Percentiles rank a stretch among this genome's conserved stretches.
These are phyloP conservation scores for Eremothecium gossypii DNA, from an alignment of 1,139 yeast genomes.

Conservation along the genomic window DNA sequence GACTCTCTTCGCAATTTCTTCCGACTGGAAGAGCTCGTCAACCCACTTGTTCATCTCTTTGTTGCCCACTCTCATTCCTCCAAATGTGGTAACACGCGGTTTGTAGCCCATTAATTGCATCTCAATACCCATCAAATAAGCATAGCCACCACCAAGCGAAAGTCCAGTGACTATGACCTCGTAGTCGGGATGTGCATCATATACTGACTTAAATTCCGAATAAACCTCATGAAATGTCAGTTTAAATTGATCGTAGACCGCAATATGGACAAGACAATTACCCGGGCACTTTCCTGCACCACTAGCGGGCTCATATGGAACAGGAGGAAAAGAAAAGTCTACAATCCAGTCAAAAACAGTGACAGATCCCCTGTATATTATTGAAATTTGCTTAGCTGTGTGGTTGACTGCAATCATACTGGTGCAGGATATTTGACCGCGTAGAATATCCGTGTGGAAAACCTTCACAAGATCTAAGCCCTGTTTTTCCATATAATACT, in stretches of 20 bases:
- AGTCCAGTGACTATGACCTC: conserved; percentile 46
- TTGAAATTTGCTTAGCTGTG: conserved; percentile 29
- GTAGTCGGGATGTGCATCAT: conserved; percentile 30
- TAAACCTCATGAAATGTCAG: conserved; percentile 30
- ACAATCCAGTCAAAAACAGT: conserved; percentile 41
- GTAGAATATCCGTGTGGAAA: neutral
- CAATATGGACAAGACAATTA: conserved; percentile 46
- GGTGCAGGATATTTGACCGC: conserved; percentile 6
- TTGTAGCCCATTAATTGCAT: conserved; percentile 37
- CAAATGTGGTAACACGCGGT: conserved; percentile 43
- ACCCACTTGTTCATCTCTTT: conserved; percentile 35
- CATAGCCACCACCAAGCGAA: conserved; percentile 57
- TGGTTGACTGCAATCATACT: conserved; percentile 38
- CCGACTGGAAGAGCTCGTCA: conserved; percentile 36
- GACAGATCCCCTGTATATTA: conserved; percentile 45
- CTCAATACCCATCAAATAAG: conserved; percentile 46
- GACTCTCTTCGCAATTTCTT: conserved; percentile 10
- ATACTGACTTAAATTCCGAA: conserved; percentile 16
- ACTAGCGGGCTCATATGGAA: neutral
- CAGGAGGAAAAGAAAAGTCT: conserved; percentile 30
- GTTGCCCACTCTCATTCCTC: conserved; percentile 50
- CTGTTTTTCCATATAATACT: no score
- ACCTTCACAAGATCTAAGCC: no score
- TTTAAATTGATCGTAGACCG: conserved; percentile 35
- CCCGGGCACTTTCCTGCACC: conserved; percentile 25